Conservation (phyloP, 495 filamentous ascomycete species). For the Aspergillus coremiiformis region DNA sequence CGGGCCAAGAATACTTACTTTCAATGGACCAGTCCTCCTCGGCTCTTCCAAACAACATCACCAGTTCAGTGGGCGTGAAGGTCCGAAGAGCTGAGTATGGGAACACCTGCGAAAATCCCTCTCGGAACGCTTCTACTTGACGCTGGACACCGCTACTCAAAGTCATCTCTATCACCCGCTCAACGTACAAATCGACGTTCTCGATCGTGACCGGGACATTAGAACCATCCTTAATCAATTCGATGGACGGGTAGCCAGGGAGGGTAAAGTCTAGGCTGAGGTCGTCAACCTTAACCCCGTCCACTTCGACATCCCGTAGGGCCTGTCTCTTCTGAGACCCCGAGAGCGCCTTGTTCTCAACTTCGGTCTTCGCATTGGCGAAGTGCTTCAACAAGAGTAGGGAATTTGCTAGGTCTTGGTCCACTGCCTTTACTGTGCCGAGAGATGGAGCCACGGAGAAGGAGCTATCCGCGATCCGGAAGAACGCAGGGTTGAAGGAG, state of each 20-base stretch:
- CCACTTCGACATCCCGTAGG: conserved; percentile 58
- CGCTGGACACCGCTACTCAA: conserved; percentile 77
- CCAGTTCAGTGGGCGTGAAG: conserved; percentile 95
- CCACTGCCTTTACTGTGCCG: conserved; percentile 86
- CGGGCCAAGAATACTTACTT: conserved; percentile 51
- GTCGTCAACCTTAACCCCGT: conserved; percentile 75
- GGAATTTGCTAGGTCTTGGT: conserved; percentile 76
- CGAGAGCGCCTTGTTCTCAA: conserved; percentile 60
- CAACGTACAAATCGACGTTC: conserved; percentile 81
- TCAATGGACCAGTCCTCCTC: conserved; percentile 98
- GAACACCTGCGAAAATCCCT: conserved; percentile 94
- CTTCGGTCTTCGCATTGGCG: conserved; percentile 67
- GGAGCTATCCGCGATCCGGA: conserved; percentile 77
- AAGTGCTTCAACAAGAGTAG: conserved; percentile 86
- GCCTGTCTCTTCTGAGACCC: conserved; percentile 62
- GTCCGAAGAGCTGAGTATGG: conserved; percentile 86
- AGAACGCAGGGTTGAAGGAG: conserved; percentile 95
- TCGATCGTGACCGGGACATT: conserved; percentile 73
- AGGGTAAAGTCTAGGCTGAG: conserved; percentile 88
- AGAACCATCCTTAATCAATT: conserved; percentile 67
- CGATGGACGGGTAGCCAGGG: conserved; percentile 85
- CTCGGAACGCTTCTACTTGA: conserved; percentile 86
- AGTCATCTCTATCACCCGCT: conserved; percentile 86
- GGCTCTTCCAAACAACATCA: conserved; percentile 87
- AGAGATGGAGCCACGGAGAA: conserved; percentile 74